These are phyloP conservation scores for Naganishia friedmannii DNA, from an alignment of 768 basidiomycete species.

Conservation along the genomic window DNA sequence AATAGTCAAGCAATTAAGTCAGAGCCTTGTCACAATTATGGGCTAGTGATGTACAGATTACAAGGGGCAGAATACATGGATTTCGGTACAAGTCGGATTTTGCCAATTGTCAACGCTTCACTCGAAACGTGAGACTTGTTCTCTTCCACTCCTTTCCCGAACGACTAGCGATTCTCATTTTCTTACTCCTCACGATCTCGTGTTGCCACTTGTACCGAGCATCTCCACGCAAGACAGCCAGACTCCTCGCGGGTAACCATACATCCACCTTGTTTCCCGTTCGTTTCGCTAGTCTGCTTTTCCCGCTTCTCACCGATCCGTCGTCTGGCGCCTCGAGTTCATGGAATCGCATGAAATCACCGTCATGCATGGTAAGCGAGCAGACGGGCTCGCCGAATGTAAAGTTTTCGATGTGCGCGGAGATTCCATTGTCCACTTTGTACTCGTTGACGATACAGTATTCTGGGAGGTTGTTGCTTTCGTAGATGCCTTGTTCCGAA, in stretches of 20 bases:
- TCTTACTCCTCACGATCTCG: constrained; percentile 7
- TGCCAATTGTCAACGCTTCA: not conserved
- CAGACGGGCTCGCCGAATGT: constrained; percentile 20
- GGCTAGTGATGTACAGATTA: not conserved
- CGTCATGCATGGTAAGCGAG: constrained; percentile 9
- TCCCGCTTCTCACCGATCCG: constrained; percentile 11
- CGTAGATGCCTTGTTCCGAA: constrained; percentile 6
- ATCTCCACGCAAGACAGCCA: constrained; percentile 16
- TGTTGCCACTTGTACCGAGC: constrained; percentile 15
- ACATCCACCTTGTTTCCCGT: constrained; percentile 20
- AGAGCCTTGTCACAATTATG: not conserved
- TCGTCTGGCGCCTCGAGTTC: not conserved
- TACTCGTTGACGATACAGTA: constrained; percentile 23
- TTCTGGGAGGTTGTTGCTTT: constrained; percentile 3
- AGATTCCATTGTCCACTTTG: constrained; percentile 5
- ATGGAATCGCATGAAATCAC: constrained; percentile 21
- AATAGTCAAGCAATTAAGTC: not conserved
- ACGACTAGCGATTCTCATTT: not conserved
- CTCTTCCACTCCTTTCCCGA: constrained; percentile 4
- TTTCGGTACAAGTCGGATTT: not conserved
- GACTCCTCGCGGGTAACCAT: constrained; percentile 12
- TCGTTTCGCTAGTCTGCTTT: constrained; percentile 6
- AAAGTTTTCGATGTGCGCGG: constrained; percentile 22
- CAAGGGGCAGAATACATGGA: not conserved
- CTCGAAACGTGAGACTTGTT: constrained; percentile 11